A percentile compares a stretch with the other conserved stretches of the same genome.
Conservation (phyloP, 2,329 filamentous ascomycete genomes). For the Penicillium oxalicum region DNA sequence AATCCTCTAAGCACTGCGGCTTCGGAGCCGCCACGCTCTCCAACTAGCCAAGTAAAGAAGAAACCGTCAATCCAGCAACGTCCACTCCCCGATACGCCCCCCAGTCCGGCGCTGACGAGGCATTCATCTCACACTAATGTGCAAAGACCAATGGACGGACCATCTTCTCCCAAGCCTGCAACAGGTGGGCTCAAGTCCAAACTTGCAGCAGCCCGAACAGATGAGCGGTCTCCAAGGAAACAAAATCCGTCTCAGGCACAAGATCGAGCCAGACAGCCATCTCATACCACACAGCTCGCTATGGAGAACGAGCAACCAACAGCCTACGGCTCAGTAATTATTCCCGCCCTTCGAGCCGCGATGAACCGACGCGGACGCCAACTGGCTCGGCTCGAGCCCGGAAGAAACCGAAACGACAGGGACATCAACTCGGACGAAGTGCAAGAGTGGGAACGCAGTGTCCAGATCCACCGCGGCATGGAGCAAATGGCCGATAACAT, state of each 20-base stretch:
- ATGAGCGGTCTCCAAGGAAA: slow-evolving; percentile 8
- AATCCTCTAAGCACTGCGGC: neutral
- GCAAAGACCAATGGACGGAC: slow-evolving; percentile 9
- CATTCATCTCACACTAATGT: neutral
- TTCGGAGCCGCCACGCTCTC: slow-evolving; percentile 1
- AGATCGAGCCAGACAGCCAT: slow-evolving; percentile 25
- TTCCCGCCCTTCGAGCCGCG: slow-evolving; percentile 86
- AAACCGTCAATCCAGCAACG: slow-evolving; percentile 8
- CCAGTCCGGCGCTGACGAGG: slow-evolving; percentile 2
- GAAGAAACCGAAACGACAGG: slow-evolving; percentile 15
- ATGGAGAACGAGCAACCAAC: slow-evolving; percentile 13
- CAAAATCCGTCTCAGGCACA: slow-evolving; percentile 16
- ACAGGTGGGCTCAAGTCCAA: slow-evolving; percentile 19
- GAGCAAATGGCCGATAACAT: slow-evolving; percentile 66
- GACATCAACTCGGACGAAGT: slow-evolving; percentile 17
- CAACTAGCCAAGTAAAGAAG: slow-evolving; percentile 3
- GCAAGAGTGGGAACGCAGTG: slow-evolving; percentile 15
- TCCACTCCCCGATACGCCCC: slow-evolving; percentile 5
- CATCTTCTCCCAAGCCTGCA: slow-evolving; percentile 5
- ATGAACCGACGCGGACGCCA: slow-evolving; percentile 67
- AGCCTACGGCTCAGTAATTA: slow-evolving; percentile 56
- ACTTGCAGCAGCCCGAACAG: slow-evolving; percentile 11
- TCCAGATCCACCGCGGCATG: slow-evolving; percentile 17
- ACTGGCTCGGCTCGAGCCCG: slow-evolving; percentile 40
- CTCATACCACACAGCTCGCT: slow-evolving; percentile 12